These are phyloP conservation scores for Allantophomopsis cytisporea DNA, from an alignment of 2,329 filamentous ascomycete genomes.

Conservation along the genomic window DNA sequence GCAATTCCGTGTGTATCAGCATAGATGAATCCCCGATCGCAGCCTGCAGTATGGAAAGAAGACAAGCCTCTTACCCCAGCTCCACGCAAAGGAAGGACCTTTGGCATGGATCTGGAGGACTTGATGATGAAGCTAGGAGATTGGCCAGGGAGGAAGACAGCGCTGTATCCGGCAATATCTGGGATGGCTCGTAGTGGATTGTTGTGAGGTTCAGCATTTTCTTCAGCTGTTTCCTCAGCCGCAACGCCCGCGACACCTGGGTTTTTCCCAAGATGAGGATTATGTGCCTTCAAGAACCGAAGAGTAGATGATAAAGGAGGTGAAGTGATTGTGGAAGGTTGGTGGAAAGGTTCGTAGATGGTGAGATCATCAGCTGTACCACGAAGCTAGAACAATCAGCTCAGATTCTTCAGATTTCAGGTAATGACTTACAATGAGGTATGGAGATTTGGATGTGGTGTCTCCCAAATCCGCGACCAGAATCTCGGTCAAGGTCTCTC, in stretches of 20 bases:
- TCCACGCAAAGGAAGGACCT: constrained; percentile 60
- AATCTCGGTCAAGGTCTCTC: constrained; percentile 66
- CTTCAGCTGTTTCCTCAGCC: constrained; percentile 32
- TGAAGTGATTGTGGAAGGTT: constrained; percentile 14
- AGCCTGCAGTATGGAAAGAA: constrained; percentile 62
- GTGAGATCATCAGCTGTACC: constrained; percentile 71
- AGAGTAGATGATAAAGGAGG: constrained; percentile 28
- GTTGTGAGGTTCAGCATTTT: constrained; percentile 26
- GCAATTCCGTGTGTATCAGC: constrained; percentile 60
- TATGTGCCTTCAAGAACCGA: constrained; percentile 64
- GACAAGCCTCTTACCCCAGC: constrained; percentile 58
- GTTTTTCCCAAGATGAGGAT: constrained; percentile 50
- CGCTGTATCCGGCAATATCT: constrained; percentile 64
- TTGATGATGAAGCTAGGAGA: constrained; percentile 76
- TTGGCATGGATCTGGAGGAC: constrained; percentile 63
- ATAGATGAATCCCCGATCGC: constrained; percentile 74
- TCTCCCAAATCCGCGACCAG: constrained; percentile 79
- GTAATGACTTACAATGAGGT: constrained; percentile 56
- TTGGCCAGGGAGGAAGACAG: constrained; percentile 69
- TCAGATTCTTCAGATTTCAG: background rate
- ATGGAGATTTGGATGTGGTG: constrained; percentile 51
- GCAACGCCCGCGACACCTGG: constrained; percentile 32
- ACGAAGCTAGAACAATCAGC: constrained; percentile 41
- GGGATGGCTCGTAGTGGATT: constrained; percentile 28
- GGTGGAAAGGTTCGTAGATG: constrained; percentile 70